Conservation (phyloP, 495 filamentous ascomycete species). For the Lepraria neglecta region DNA sequence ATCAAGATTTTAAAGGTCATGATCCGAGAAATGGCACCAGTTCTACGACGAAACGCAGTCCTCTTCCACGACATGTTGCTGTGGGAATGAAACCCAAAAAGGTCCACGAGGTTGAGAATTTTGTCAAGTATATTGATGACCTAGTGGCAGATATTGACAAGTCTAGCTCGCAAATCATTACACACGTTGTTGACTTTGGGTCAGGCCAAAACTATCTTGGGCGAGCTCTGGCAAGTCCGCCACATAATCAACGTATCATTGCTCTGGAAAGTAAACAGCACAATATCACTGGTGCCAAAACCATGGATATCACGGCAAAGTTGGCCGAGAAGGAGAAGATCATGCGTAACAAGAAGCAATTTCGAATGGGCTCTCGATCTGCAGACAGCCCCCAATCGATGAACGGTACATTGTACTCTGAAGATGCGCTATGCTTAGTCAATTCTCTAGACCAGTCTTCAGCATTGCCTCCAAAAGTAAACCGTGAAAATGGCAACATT, state of each 20-base stretch:
- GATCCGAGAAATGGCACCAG: constrained; percentile 21
- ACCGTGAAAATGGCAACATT: constrained; percentile 33
- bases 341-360: constrained; percentile 70
- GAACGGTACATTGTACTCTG: constrained; percentile 38
- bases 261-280: constrained; percentile 82
- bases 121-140: constrained; percentile 54
- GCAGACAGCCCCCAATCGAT: neutral
- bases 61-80: constrained; percentile 60
- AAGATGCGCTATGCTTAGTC: neutral
- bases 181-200: constrained; percentile 91
- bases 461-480: neutral
- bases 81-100: constrained; percentile 97
- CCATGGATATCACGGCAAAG: constrained; percentile 70
- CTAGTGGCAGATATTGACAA: constrained; percentile 49
- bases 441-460: neutral
- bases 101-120: constrained; percentile 75
- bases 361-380: constrained; percentile 38
- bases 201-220: constrained; percentile 95
- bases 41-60: constrained; percentile 29
- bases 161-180: constrained; percentile 51
- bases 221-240: constrained; percentile 72
- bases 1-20: constrained; percentile 48
- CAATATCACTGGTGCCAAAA: constrained; percentile 78
- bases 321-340: constrained; percentile 60
- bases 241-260: constrained; percentile 79